Conservation (phyloP, 2,329 filamentous ascomycete genomes). For the Trichophyton equinum region DNA sequence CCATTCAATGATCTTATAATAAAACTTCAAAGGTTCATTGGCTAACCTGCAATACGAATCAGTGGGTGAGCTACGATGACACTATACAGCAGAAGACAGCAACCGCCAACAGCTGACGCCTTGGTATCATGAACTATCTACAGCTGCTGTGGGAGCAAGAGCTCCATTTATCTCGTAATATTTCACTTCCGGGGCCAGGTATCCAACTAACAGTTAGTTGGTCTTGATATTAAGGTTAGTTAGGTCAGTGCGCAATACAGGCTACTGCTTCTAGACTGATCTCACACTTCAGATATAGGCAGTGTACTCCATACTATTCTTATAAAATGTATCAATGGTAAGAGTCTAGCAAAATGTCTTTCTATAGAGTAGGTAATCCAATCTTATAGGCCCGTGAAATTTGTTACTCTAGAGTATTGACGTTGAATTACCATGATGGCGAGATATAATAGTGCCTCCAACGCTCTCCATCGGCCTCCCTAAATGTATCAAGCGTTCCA, state of each 20-base stretch:
- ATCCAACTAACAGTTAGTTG: background rate
- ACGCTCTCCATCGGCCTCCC: background rate
- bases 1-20: background rate
- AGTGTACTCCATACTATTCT: background rate
- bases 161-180: background rate
- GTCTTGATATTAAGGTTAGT: background rate
- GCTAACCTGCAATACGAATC: too few relatives aligned
- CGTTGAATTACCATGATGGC: background rate
- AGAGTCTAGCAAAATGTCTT: background rate
- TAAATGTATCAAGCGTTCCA: constrained; percentile 4
- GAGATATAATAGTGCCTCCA: constrained; percentile 4
- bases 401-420: background rate
- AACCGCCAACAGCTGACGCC: background rate
- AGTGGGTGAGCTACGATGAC: too few relatives aligned
- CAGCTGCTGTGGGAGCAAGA: too few relatives aligned
- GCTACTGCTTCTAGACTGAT: background rate
- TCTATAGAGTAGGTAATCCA: background rate
- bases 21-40: too few relatives aligned
- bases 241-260: background rate
- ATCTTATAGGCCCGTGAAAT: background rate
- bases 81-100: too few relatives aligned
- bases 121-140: too few relatives aligned
- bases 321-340: background rate
- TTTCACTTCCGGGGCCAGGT: background rate
- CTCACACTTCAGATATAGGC: background rate